Evolutionary conservation across 306 rosid genomes (phyloP), one percentile per base, ranked within the genome.

Genomic region (Malus sylvestris): DNA sequence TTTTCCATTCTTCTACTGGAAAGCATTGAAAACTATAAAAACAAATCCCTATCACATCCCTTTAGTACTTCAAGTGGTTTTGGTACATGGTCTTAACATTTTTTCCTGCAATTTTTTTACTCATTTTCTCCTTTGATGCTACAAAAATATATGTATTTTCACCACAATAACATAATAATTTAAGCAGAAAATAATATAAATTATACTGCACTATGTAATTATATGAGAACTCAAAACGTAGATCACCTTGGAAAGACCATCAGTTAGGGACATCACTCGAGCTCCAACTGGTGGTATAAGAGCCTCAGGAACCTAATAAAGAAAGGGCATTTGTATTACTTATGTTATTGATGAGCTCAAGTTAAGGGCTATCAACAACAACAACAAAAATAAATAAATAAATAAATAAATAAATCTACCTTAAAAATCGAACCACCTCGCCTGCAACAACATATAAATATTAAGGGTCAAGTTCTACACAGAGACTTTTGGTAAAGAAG

Each of bases 241-340:
- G 69, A 78, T 63, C 69, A 94, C 98, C 98, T 95, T 95, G 68
- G 97, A 90, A 77, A 85, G 85, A 75, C 98, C 98, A 87, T 95
- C 97, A 42, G 93, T 91, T 71, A 95, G 87, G 62, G 98, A 95
- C 98, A 95, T 95, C 72, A 92, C 87, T 25, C 97, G 91, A 71
- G 97, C 98, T 74, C 98, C 98, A 63, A 91, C 80, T 70, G 97
- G 98, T 78, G 97, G 96, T 79, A 92, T 90, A 74, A 95, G 97
- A 70, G 98, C 92, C 89, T 95, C 97, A 6, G 98, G 98, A 72
- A 95, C 97, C 98, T 94, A 81, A 60, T 59, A 64, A 63, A 86
- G 68, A 61, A 80, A 76, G 67, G 44, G 60, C 20, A 67, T 29
- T 62, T 49, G 53, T 30, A 20, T 58, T 75, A 44, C 84, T 71